Evolutionary conservation across 1,139 yeast species (phyloP), one percentile per base, ranked within the genome.

Genomic region (Magnusiomyces tetraspermus): DNA sequence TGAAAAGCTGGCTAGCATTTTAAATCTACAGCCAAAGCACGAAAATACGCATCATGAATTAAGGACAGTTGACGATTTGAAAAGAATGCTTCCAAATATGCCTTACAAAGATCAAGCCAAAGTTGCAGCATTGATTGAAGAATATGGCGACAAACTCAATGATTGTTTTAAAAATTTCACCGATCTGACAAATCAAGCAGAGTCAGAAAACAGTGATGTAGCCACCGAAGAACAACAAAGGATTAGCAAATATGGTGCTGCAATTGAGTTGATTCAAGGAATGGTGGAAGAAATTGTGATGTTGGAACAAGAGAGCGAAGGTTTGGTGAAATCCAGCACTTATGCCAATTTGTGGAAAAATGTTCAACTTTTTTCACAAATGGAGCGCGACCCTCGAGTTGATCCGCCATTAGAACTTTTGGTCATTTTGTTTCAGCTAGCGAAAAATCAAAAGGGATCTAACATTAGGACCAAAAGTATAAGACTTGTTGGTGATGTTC

Each of bases 401-500:
- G 53, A 48, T 11, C 54, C 54, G n/a, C 57, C 57, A 3, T 36
- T 54, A 42, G 51, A 51, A 30, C 48, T 51, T 30, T 40, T 53
- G 10, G 57, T 54, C 4, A 31, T 50, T n/a, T 40, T 54, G 15
- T 54, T 54, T 36, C 57, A 54, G 22, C 24, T 54, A 22, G 54
- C 54, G 1, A 54, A 54, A 26, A 49, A 51, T 26, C 52, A 51
- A 37, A 22, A 41, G 10, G 38, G 40, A 11, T 24, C 45, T 4
- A 46, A 56, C 2, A 47, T 46, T 4, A 53, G 65, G n/a, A 55
- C 52, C 10, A 31, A 55, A 15, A 53, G 60, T 47, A 51, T 67
- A 19, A 63, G 58, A 46, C 55, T 55, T 2, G 65, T 61, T 1
- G 67, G 67, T 0, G 66, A 64, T 53, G 51, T 61, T 15, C 58